Evolutionary conservation across 1,284 basidiomycete genomes (phyloP), one percentile per base, ranked within the genome.

Genomic region (Cystobasidiaceae sp.): DNA sequence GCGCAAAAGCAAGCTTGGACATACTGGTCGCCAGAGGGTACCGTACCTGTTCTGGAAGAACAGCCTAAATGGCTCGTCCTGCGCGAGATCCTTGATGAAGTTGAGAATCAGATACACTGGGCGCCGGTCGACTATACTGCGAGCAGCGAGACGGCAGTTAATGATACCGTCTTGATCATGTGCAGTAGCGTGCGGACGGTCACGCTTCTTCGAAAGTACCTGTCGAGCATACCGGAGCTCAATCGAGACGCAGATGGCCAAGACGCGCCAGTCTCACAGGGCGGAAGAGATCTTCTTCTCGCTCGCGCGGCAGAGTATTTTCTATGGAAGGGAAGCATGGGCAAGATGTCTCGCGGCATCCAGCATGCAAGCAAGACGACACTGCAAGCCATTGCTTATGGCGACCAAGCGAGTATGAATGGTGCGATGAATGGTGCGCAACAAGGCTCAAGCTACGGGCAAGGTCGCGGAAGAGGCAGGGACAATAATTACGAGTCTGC

Each of bases 31-130:
- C 89, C 91, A 0, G 81, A 84, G 8, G 87, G 85, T 0, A 86
- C 96, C 74, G 85, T 90, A 43, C 89, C 90, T 0, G 84, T 93
- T 0, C 80, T 98, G 19, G 94, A 98, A 76, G 93, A 97, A 75
- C 82, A 90, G 41, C 94, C 94, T 0, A 99, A 99, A 75, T 98
- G 96, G 94, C 83, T 82, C 56, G 77, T 97, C 3, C 79, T 99
- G 3, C 84, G 86, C 0, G 89, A 93, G 13, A 83, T 96, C 0
- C 75, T 99, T 51, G 83, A 91, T 68, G 96, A 99, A 78, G 88
- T 93, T 5, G 96, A 98, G 76, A 86, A 87, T 67, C 89, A 93
- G 71, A 89, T 93, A 55, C 50, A 71, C 30, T 68, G 69, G 67
- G 44, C 62, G 0, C 54, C 51, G 3, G 59, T 65, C 19, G 58